Conservation (phyloP, 805 yeast species). For the Wickerhamiella occidentalis region DNA sequence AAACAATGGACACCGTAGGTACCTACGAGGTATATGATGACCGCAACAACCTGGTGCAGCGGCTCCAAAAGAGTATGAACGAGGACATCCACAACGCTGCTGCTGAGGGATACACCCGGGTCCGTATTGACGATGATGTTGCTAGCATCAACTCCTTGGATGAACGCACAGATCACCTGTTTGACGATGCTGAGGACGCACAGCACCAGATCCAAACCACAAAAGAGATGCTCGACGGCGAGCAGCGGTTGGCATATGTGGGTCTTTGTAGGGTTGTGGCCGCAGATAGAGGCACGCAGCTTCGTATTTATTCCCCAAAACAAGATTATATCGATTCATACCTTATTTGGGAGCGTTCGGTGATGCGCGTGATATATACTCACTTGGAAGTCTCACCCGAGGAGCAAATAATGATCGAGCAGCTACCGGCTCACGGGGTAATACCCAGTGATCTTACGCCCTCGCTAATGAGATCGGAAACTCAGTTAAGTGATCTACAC, state of each 20-base stretch:
- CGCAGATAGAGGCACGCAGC: constrained; percentile 69
- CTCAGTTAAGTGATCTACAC: constrained; percentile 13
- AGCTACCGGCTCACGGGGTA: constrained; percentile 71
- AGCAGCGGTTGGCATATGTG: constrained; percentile 83
- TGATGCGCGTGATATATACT: constrained; percentile 57
- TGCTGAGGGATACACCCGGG: constrained; percentile 71
- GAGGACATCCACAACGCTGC: constrained; percentile 31
- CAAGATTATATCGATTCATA: constrained; percentile 53
- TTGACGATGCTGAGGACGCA: constrained; percentile 39
- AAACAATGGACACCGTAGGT: constrained; percentile 73
- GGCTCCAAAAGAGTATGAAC: constrained; percentile 19
- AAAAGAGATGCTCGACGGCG: constrained; percentile 63
- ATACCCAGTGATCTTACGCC: constrained; percentile 57
- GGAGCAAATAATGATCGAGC: constrained; percentile 80
- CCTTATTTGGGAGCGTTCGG: constrained; percentile 71
- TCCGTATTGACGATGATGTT: constrained; percentile 48
- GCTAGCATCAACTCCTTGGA: constrained; percentile 44
- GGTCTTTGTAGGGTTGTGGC: constrained; percentile 68
- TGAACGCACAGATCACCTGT: constrained; percentile 44
- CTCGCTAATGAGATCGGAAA: constrained; percentile 33
- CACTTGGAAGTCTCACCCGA: constrained; percentile 70
- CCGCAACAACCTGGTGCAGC: constrained; percentile 36
- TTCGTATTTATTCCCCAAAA: constrained; percentile 34
- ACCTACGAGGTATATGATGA: constrained; percentile 69
- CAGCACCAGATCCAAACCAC: constrained; percentile 67